Percentiles rank a stretch among this genome's conserved stretches.
These are phyloP conservation scores for Saccharomycopsis fibuligera DNA, from an alignment of 805 yeast species.

Conservation along the genomic window DNA sequence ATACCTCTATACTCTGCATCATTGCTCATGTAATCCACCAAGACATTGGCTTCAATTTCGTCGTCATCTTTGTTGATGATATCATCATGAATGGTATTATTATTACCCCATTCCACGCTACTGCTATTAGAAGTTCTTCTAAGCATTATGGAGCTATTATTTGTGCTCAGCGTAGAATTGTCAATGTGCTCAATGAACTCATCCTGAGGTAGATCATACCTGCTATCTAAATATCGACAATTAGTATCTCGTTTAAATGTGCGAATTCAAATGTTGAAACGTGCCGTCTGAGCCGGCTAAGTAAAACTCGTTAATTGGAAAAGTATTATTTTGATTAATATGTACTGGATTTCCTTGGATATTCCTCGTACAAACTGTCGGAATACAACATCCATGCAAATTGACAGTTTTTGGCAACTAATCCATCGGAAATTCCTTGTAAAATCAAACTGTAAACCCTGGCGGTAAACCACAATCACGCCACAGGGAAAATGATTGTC, in stretches of 20 bases:
- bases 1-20: slow-evolving; percentile 10
- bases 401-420: background rate
- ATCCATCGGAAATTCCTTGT: background rate
- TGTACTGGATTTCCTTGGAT: background rate
- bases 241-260: background rate
- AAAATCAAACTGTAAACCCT: too few relatives aligned
- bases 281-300: too few relatives aligned
- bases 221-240: background rate
- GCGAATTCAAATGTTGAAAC: background rate
- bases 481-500: too few relatives aligned
- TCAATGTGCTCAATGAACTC: slow-evolving; percentile 11
- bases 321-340: too few relatives aligned
- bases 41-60: slow-evolving; percentile 21
- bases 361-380: background rate
- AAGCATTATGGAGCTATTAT: background rate
- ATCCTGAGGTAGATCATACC: slow-evolving; percentile 4
- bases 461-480: too few relatives aligned
- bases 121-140: slow-evolving; percentile 2
- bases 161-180: background rate
- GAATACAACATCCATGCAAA: background rate
- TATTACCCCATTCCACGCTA: slow-evolving; percentile 2
- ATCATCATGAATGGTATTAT: slow-evolving; percentile 21
- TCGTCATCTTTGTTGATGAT: slow-evolving; percentile 21
- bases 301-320: background rate
- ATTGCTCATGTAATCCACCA: slow-evolving; percentile 18